Evolutionary conservation across 2,329 filamentous ascomycete genomes (phyloP).

Genomic region (Nemania sp.): DNA sequence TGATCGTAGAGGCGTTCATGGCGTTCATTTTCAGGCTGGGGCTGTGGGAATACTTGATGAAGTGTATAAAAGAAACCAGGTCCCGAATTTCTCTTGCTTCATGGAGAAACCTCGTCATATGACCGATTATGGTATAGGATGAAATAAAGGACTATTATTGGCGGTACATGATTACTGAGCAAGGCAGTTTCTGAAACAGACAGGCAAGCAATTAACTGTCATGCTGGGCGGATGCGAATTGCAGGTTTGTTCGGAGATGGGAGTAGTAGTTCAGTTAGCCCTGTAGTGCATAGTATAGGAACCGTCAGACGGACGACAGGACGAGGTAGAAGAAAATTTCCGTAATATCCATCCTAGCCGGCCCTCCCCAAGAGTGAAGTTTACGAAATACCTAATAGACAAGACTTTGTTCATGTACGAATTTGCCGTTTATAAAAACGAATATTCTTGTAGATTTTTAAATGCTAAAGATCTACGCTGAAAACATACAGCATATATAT

Average conservation of each 20-base stretch:
- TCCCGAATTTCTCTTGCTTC: conserved; percentile 8
- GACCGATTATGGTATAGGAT: conserved; percentile 1
- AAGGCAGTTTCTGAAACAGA: neutral
- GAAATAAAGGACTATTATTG: neutral
- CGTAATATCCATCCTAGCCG: neutral
- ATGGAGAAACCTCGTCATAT: conserved; percentile 1
- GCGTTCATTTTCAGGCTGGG: conserved; percentile 18
- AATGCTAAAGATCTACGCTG: neutral
- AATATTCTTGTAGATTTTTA: neutral
- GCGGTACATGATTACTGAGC: neutral
- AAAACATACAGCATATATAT: neutral
- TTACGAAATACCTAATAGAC: neutral
- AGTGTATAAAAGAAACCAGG: conserved; percentile 28
- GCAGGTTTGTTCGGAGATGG: neutral
- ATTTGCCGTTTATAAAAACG: neutral
- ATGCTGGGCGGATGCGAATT: neutral
- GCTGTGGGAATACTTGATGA: conserved; percentile 20
- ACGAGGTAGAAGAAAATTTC: conserved; percentile 1
- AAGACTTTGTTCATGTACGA: neutral
- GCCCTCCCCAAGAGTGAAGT: conserved; percentile 3
- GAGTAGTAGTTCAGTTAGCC: conserved; percentile 1
- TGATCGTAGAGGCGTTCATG: conserved; percentile 35
- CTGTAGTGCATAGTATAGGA: neutral
- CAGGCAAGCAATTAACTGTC: conserved; percentile 1
- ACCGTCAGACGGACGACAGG: conserved; percentile 1